A percentile compares a stretch with the other conserved stretches of the same genome.
Evolutionary conservation across 176 grass and related monocot species (phyloP).

Genomic region (Aegilops bicornis): DNA sequence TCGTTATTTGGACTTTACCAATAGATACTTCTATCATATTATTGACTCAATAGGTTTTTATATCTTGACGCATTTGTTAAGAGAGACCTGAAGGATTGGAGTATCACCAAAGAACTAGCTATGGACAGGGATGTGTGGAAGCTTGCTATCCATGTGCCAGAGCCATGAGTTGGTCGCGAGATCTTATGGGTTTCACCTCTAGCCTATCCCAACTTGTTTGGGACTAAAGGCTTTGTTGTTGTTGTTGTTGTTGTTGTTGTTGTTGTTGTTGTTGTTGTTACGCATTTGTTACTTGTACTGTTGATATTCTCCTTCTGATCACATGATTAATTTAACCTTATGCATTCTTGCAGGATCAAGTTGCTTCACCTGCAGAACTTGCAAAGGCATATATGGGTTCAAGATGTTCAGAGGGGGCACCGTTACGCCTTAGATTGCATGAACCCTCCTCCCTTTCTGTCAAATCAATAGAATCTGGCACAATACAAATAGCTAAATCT

Average conservation of each 20-base stretch:
- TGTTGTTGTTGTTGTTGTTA: neutral
- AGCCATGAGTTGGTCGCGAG: no score
- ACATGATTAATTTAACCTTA: neutral
- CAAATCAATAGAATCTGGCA: slow-evolving; percentile 23
- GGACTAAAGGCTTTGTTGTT: no score
- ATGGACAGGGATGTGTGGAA: no score
- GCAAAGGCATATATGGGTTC: slow-evolving; percentile 66
- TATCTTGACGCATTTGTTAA: neutral
- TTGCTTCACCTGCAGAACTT: slow-evolving; percentile 54
- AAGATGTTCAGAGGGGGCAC: slow-evolving; percentile 34
- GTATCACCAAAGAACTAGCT: no score
- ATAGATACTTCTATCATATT: neutral
- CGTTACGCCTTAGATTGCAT: slow-evolving; percentile 43
- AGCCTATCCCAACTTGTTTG: no score
- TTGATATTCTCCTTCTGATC: neutral
- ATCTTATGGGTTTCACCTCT: no score
- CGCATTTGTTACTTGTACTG: neutral
- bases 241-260: no score
- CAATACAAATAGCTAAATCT: slow-evolving; percentile 32
- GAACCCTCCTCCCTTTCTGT: slow-evolving; percentile 4
- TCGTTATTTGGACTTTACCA: neutral
- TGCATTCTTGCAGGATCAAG: slow-evolving; percentile 30
- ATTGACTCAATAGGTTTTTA: neutral
- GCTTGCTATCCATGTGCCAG: no score
- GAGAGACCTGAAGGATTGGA: no score